Evolutionary conservation across 2,329 filamentous ascomycete genomes (phyloP).

Genomic region (Cladorrhinum sp.): DNA sequence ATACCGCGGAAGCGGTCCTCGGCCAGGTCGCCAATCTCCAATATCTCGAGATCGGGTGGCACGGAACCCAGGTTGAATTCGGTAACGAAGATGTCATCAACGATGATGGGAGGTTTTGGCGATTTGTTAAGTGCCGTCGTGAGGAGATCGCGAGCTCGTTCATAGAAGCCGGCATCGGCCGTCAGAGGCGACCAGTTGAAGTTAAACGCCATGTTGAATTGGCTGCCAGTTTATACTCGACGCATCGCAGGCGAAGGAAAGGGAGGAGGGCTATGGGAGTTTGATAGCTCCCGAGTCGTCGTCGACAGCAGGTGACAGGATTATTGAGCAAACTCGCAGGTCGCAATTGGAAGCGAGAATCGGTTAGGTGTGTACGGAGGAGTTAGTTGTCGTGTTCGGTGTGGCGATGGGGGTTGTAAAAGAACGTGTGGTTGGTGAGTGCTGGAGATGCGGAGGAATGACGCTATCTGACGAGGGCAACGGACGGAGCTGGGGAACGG

Average conservation of each 20-base stretch:
- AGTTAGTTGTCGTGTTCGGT: neutral
- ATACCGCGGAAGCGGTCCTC: conserved; percentile 97
- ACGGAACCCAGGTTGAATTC: conserved; percentile 95
- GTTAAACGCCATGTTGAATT: conserved; percentile 92
- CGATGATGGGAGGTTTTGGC: conserved; percentile 96
- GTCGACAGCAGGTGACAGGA: neutral
- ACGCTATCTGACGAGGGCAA: conserved; percentile 23
- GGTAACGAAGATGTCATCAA: conserved; percentile 97
- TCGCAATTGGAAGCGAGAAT: neutral
- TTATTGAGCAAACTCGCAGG: neutral
- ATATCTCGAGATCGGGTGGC: conserved; percentile 90
- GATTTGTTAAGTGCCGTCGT: conserved; percentile 96
- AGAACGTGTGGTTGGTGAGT: conserved; percentile 8
- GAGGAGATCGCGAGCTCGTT: conserved; percentile 87
- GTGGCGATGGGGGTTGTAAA: conserved; percentile 8
- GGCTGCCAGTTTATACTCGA: conserved; percentile 33
- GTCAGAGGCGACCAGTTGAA: conserved; percentile 99
- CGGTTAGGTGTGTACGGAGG: neutral
- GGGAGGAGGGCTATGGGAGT: neutral
- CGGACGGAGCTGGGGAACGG: conserved; percentile 7
- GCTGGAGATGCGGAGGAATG: conserved; percentile 22
- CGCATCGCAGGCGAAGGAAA: conserved; percentile 24
- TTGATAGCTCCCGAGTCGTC: neutral
- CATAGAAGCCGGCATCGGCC: conserved; percentile 87
- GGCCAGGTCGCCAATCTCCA: conserved; percentile 95